Conservation (phyloP, 495 filamentous ascomycete genomes). For the Xylaria sp. region DNA sequence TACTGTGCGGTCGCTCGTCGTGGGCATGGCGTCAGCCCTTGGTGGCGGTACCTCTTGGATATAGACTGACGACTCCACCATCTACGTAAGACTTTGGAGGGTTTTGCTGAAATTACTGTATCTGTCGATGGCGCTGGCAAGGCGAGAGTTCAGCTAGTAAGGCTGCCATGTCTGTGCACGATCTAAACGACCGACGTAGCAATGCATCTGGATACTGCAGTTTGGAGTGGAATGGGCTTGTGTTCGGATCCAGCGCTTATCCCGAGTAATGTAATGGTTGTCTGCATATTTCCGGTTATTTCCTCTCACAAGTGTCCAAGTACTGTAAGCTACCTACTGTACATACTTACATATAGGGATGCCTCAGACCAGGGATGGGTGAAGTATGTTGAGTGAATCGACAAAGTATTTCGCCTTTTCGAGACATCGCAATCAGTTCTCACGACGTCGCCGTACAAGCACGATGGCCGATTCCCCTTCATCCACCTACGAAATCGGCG, state of each 20-base stretch:
- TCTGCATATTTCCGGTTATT: not conserved
- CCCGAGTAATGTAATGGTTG: not conserved
- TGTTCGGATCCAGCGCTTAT: not conserved
- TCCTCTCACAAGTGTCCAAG: not conserved
- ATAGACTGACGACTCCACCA: no score
- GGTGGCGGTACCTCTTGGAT: not conserved
- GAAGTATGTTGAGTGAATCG: not conserved
- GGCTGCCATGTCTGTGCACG: conserved; percentile 10
- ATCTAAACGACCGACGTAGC: not conserved
- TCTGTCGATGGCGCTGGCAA: not conserved
- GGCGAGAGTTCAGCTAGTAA: conserved; percentile 22
- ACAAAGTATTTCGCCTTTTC: not conserved
- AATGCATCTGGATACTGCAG: conserved; percentile 17
- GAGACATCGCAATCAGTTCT: not conserved
- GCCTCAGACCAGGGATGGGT: not conserved
- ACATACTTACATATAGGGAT: no score
- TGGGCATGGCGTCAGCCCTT: not conserved
- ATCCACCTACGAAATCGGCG: not conserved
- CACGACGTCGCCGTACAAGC: no score
- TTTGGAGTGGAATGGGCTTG: not conserved
- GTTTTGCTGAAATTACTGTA: not conserved
- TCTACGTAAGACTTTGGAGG: no score
- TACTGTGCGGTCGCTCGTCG: not conserved
- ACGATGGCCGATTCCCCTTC: no score
- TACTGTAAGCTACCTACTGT: no score